Percentiles rank a stretch among this genome's conserved stretches.
Evolutionary conservation across 2,329 filamentous ascomycete genomes (phyloP).

Genomic region (Ascochyta clinopodiicola): DNA sequence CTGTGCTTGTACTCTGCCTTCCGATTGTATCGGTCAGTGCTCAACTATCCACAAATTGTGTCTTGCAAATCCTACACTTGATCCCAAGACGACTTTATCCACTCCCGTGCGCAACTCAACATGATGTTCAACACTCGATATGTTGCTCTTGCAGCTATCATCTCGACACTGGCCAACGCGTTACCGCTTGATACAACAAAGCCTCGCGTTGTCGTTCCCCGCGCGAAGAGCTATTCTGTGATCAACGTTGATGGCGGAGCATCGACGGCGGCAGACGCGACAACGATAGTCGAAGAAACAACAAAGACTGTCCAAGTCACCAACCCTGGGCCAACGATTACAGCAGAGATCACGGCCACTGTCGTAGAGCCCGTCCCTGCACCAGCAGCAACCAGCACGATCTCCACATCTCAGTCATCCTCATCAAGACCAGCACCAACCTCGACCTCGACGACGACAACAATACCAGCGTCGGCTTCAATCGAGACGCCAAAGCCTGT

Average conservation of each 20-base stretch:
- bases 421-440: slow-evolving; percentile 18
- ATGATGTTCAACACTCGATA: slow-evolving; percentile 37
- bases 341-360: slow-evolving; percentile 33
- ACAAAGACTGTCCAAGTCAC: slow-evolving; percentile 39
- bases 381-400: slow-evolving; percentile 21
- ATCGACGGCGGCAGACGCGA: slow-evolving; percentile 28
- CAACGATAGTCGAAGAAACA: slow-evolving; percentile 28
- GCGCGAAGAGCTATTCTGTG: slow-evolving; percentile 46
- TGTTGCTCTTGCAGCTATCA: slow-evolving; percentile 29
- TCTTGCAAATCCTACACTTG: not conserved
- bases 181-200: slow-evolving; percentile 35
- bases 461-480: slow-evolving; percentile 13
- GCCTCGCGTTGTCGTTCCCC: slow-evolving; percentile 25
- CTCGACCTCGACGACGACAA: slow-evolving; percentile 18
- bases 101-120: slow-evolving; percentile 19
- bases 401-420: slow-evolving; percentile 7
- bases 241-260: slow-evolving; percentile 50
- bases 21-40: slow-evolving; percentile 1
- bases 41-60: not conserved
- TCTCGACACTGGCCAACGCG: slow-evolving; percentile 31
- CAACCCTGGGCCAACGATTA: slow-evolving; percentile 30
- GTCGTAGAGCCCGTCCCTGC: slow-evolving; percentile 19
- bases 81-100: not conserved
- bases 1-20: slow-evolving; percentile 5
- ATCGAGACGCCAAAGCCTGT: slow-evolving; percentile 30